A percentile compares a stretch with the other conserved stretches of the same genome.
phyloP scores from a whole-genome alignment of 192 early-diverging fungal genomes.

The Gaertneriomyces semiglobifer region DNA sequence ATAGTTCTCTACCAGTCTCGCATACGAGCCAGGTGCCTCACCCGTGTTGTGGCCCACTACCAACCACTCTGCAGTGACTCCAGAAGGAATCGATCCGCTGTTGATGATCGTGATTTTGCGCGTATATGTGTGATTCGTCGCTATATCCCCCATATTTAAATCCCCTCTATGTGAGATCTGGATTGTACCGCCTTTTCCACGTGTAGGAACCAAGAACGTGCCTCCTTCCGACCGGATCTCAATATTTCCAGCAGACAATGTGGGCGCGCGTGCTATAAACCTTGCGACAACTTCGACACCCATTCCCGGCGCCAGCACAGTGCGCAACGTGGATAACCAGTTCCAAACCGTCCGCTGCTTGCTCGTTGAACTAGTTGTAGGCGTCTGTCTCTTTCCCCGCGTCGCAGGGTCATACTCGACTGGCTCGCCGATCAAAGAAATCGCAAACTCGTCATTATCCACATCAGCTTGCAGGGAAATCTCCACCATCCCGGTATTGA shows the following conservation, averaged over 20 bases:
- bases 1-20: constrained; percentile 49
- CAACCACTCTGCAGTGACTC: constrained; percentile 52
- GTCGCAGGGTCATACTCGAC: constrained; percentile 26
- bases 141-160: constrained; percentile 60
- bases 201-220: constrained; percentile 41
- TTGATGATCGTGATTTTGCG: constrained; percentile 52
- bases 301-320: constrained; percentile 35
- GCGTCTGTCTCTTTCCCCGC: constrained; percentile 22
- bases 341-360: constrained; percentile 41
- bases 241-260: constrained; percentile 42
- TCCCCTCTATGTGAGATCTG: constrained; percentile 53
- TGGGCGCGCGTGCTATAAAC: constrained; percentile 46
- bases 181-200: constrained; percentile 59
- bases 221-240: constrained; percentile 47
- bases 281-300: constrained; percentile 48
- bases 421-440: constrained; percentile 47
- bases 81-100: constrained; percentile 55
- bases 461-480: constrained; percentile 40
- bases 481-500: constrained; percentile 56
- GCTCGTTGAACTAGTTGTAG: not conserved
- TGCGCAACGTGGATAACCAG: constrained; percentile 39
- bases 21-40: constrained; percentile 31
- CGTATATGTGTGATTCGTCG: constrained; percentile 50
- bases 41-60: constrained; percentile 49
- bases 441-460: constrained; percentile 50